phyloP scores from a whole-genome alignment of 1,284 basidiomycete genomes.

The Cutaneotrichosporon cavernicola region DNA sequence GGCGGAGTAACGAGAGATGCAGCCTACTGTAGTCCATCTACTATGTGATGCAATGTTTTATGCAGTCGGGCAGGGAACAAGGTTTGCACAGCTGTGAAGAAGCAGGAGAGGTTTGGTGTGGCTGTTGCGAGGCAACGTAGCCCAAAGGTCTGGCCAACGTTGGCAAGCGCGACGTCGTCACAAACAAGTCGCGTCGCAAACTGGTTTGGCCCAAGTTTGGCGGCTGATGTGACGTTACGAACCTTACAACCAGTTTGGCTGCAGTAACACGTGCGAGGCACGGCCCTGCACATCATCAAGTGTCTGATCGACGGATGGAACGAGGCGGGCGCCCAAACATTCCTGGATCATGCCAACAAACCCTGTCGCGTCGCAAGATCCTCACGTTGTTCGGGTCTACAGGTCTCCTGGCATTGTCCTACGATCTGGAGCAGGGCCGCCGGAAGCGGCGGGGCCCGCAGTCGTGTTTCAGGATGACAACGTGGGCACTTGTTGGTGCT shows the following conservation, averaged over 20 bases:
- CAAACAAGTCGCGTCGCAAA: too few species aligned
- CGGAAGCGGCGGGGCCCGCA: neutral
- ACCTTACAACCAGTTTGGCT: neutral
- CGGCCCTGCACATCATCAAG: neutral
- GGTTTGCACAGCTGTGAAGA: neutral
- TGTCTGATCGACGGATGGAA: neutral
- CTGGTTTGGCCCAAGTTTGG: too few species aligned
- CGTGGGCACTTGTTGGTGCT: too few species aligned
- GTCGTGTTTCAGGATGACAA: too few species aligned
- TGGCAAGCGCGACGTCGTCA: neutral
- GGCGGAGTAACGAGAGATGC: slow-evolving; percentile 2
- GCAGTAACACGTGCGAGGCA: neutral
- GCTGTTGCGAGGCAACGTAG: neutral
- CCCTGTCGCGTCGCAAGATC: too few species aligned
- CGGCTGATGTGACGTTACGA: neutral
- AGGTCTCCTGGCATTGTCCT: too few species aligned
- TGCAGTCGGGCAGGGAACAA: neutral
- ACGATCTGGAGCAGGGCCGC: too few species aligned
- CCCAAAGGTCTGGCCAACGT: neutral
- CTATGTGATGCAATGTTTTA: neutral
- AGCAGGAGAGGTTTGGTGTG: neutral
- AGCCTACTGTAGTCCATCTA: neutral
- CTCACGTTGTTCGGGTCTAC: too few species aligned
- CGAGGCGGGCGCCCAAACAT: neutral
- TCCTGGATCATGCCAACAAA: neutral